phyloP scores from a whole-genome alignment of 2,329 filamentous ascomycete species.

The Purpureocillium lavendulum region DNA sequence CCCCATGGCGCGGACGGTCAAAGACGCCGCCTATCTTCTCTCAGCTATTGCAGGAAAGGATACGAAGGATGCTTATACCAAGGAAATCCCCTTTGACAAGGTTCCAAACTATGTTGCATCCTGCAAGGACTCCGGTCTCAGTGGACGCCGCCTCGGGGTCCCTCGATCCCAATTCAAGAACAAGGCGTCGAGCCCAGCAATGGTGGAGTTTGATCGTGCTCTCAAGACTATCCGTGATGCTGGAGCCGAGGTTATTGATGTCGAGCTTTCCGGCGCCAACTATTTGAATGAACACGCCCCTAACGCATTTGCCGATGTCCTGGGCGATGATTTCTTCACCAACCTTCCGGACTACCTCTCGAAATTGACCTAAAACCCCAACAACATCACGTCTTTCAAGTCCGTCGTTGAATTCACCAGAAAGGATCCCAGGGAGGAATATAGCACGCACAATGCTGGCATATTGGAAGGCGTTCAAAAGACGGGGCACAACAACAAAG shows the following conservation, averaged over 20 bases:
- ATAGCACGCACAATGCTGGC: too few species aligned
- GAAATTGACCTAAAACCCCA: not conserved
- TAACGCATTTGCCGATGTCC: too few species aligned
- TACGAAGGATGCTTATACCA: conserved; percentile 50
- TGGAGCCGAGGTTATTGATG: conserved; percentile 49
- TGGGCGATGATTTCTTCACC: conserved; percentile 48
- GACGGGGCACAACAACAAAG: too few species aligned
- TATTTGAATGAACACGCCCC: conserved; percentile 29
- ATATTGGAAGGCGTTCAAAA: too few species aligned
- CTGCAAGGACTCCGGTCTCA: conserved; percentile 42
- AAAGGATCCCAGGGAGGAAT: not conserved
- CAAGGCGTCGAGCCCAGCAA: too few species aligned
- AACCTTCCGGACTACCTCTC: not conserved
- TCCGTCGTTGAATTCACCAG: not conserved
- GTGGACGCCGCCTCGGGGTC: conserved; percentile 54
- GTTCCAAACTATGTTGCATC: conserved; percentile 54
- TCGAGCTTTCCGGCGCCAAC: conserved; percentile 14
- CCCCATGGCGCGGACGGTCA: conserved; percentile 52
- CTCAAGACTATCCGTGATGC: conserved; percentile 42
- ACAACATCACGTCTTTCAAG: not conserved
- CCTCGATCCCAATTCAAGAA: too few species aligned
- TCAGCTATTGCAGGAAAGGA: conserved; percentile 56
- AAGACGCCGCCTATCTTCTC: conserved; percentile 53
- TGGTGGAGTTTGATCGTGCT: conserved; percentile 48
- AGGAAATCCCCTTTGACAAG: conserved; percentile 47